Percentiles rank a stretch among this genome's conserved stretches.
Evolutionary conservation across 2,329 filamentous ascomycete species (phyloP).

Genomic region (Allantophomopsis cytisporea): DNA sequence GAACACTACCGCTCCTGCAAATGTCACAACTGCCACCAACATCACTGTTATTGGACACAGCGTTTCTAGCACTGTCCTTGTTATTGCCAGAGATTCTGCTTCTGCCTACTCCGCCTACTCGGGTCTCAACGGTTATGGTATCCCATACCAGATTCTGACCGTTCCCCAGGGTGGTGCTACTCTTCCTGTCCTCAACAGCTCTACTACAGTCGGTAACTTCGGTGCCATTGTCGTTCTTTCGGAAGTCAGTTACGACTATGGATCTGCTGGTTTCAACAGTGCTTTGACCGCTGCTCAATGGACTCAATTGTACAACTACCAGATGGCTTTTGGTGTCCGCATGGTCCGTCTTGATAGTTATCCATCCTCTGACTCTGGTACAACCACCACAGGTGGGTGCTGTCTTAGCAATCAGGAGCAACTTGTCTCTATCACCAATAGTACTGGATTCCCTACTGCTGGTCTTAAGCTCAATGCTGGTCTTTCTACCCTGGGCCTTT

Average conservation of each 20-base stretch:
- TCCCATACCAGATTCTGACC: conserved; percentile 38
- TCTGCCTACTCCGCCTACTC: conserved; percentile 33
- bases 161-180: conserved; percentile 36
- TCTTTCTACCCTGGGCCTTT: conserved; percentile 36
- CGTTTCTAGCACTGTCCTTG: conserved; percentile 30
- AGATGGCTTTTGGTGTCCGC: conserved; percentile 40
- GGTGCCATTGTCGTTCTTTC: conserved; percentile 36
- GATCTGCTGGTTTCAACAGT: conserved; percentile 23
- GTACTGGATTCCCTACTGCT: conserved; percentile 36
- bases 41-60: neutral
- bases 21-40: too few species aligned
- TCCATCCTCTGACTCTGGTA: conserved; percentile 34
- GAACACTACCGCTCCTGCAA: too few species aligned
- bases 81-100: conserved; percentile 37
- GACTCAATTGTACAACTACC: conserved; percentile 40
- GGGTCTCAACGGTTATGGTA: conserved; percentile 46
- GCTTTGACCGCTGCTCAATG: conserved; percentile 38
- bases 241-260: conserved; percentile 28
- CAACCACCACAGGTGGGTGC: conserved; percentile 23
- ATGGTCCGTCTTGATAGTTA: conserved; percentile 47
- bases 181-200: conserved; percentile 37
- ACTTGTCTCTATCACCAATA: conserved; percentile 37
- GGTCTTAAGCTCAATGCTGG: conserved; percentile 32
- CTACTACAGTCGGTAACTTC: conserved; percentile 35
- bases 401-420: conserved; percentile 34